These are phyloP conservation scores for Aspergillus sp. DNA, from an alignment of 2,329 filamentous ascomycete species.

Conservation along the genomic window DNA sequence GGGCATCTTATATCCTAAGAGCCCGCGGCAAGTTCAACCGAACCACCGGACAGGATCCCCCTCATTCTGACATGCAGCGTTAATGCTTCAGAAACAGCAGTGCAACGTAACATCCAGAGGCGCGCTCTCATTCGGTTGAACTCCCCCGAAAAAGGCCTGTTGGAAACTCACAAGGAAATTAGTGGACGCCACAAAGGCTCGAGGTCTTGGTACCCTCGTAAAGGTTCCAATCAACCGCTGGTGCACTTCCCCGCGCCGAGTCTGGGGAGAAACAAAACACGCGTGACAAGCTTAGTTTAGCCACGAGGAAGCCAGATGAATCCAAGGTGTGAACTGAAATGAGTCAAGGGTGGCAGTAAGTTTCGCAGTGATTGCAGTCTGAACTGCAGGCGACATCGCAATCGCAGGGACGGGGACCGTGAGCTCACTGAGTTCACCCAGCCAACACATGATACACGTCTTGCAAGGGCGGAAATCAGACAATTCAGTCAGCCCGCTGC, in stretches of 20 bases:
- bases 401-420: not conserved
- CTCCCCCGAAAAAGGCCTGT: not conserved
- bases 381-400: not conserved
- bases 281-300: conserved; percentile 8
- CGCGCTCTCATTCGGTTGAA: not conserved
- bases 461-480: not conserved
- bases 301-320: not conserved
- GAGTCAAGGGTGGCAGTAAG: not conserved
- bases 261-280: not conserved
- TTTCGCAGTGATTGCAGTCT: not conserved
- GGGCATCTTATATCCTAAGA: not conserved
- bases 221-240: not conserved
- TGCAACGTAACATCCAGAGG: conserved; percentile 9
- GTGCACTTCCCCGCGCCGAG: not conserved
- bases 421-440: not conserved
- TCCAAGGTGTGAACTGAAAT: not conserved
- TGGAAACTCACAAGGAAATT: conserved; percentile 5
- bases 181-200: conserved; percentile 8
- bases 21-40: not conserved
- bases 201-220: conserved; percentile 1
- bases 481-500: not conserved
- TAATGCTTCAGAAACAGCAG: not conserved
- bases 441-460: too few relatives aligned
- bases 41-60: not conserved
- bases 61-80: not conserved